Evolutionary conservation across 2,329 filamentous ascomycete genomes (phyloP).

Genomic region (Laburnicola sp.): DNA sequence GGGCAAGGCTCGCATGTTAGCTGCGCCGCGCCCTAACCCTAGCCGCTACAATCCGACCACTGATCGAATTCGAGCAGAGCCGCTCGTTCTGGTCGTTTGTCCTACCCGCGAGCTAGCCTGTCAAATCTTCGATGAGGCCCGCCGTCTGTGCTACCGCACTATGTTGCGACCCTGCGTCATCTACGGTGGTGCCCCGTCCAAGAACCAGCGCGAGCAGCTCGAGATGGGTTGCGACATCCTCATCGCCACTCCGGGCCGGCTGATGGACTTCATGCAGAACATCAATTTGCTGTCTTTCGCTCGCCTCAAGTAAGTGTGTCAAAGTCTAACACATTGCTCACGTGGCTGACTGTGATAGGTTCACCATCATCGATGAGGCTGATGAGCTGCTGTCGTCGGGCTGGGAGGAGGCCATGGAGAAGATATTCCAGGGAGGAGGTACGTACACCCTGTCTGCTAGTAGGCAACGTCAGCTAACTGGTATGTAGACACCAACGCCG

Average conservation of each 20-base stretch:
- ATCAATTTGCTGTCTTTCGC: constrained; percentile 69
- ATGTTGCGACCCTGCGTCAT: constrained; percentile 90
- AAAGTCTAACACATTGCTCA: background rate
- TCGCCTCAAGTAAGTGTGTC: constrained; percentile 69
- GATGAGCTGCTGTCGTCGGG: constrained; percentile 85
- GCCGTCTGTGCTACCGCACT: constrained; percentile 89
- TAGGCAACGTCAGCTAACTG: constrained; percentile 13
- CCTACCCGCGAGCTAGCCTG: constrained; percentile 89
- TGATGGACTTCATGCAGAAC: constrained; percentile 80
- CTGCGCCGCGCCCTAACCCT: constrained; percentile 73
- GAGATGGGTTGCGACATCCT: constrained; percentile 85
- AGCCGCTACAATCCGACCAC: constrained; percentile 56
- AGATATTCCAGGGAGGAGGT: constrained; percentile 81
- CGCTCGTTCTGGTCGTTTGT: constrained; percentile 80
- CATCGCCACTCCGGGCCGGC: constrained; percentile 82
- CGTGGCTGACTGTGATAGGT: constrained; percentile 43
- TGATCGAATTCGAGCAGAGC: constrained; percentile 72
- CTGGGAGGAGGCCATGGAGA: constrained; percentile 75
- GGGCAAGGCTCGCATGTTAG: constrained; percentile 91
- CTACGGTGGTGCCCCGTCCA: constrained; percentile 80
- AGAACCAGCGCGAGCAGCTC: constrained; percentile 72
- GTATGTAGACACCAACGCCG: constrained; percentile 70
- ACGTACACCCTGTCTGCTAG: constrained; percentile 42
- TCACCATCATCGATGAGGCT: constrained; percentile 85
- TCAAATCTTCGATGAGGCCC: constrained; percentile 93